Evolutionary conservation across 331 rosid genomes (phyloP).

Genomic region (Cydonia oblonga): DNA sequence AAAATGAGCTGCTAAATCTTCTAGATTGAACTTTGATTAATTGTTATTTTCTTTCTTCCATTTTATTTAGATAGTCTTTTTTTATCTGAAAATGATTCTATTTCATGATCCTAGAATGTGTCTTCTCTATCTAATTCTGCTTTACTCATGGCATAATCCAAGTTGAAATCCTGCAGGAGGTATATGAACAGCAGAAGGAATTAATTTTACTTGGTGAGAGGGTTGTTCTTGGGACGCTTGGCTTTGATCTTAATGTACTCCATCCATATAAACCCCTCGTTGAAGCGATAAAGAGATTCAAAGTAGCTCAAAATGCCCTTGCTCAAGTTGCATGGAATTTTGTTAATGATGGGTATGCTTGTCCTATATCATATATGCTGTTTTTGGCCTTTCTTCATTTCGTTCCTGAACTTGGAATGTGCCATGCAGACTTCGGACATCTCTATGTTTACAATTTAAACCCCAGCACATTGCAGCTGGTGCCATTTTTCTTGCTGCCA

Average conservation of each 20-base stretch:
- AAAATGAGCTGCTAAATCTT: neutral
- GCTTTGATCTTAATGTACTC: constrained; percentile 83
- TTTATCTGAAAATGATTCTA: neutral
- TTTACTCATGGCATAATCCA: neutral
- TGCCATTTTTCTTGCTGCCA: constrained; percentile 98
- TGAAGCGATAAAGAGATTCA: constrained; percentile 94
- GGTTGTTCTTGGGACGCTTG: constrained; percentile 95
- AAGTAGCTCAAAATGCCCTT: constrained; percentile 95
- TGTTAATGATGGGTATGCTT: constrained; percentile 91
- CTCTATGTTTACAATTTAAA: constrained; percentile 96
- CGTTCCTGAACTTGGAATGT: constrained; percentile 52
- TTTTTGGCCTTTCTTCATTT: constrained; percentile 27
- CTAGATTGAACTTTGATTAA: neutral
- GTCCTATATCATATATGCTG: constrained; percentile 11
- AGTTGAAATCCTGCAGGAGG: constrained; percentile 56
- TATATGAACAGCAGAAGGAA: constrained; percentile 92
- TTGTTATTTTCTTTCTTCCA: neutral
- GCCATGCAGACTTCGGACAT: constrained; percentile 91
- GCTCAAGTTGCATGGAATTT: constrained; percentile 99
- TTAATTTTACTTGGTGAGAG: constrained; percentile 83
- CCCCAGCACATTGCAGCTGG: constrained; percentile 99
- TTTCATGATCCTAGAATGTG: neutral
- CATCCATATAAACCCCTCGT: constrained; percentile 99
- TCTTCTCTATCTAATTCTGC: neutral
- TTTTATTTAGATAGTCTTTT: too few relatives aligned